Base-by-base conservation (phyloP, 163 green algal genomes). In the Botryococcus braunii region DNA sequence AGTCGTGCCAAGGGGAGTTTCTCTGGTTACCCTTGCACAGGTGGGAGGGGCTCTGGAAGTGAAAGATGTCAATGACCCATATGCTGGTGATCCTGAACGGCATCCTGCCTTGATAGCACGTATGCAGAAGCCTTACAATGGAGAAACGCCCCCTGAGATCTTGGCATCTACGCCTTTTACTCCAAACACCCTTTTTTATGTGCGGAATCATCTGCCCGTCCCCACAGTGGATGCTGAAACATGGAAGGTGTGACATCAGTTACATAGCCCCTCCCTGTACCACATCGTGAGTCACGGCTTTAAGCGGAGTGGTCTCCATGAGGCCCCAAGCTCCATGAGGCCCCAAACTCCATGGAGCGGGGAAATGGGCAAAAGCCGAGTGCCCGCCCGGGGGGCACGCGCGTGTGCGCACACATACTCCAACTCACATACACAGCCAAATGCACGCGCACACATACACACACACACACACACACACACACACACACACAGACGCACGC, bases 131-230 rank as follows among this genome's bases (percentile, higher is more conserved):
- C 89, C 88, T 5, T 87, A 83, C 74, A 90, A 88, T 71, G 86
- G 80, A 40, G 86, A 95, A 78, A 86, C 87, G 8, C 87, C 87
- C 3, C 62, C 37, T 29, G 76, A 82, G 62, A 62, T 92, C 37
- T 73, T 95, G 40, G 62, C 72, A 0, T 82, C 65, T 36, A 60
- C 65, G n/a, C 62, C 82, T 9, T 68, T 93, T 38, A 97, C 91
- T 0, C 83, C 90, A 57, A 88, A 74, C 35, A 84, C 92, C 23
- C 68, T 95, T 0, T 94, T 94, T 68, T 97, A 89, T 70, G 79
- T 94, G 41, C 76, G 91, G n/a, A 88, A 97, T 73, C 91, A 97
- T 79, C 75, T 95, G 59, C 87, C 91, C 0, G 88, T 95, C 34
- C 91, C 90, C 0, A 65, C 84, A 5, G 74, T 94, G 21, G 74